A percentile compares a stretch with the other conserved stretches of the same genome.
Conservation (phyloP, 2,329 filamentous ascomycete genomes). For the Penicillium verrucosum region DNA sequence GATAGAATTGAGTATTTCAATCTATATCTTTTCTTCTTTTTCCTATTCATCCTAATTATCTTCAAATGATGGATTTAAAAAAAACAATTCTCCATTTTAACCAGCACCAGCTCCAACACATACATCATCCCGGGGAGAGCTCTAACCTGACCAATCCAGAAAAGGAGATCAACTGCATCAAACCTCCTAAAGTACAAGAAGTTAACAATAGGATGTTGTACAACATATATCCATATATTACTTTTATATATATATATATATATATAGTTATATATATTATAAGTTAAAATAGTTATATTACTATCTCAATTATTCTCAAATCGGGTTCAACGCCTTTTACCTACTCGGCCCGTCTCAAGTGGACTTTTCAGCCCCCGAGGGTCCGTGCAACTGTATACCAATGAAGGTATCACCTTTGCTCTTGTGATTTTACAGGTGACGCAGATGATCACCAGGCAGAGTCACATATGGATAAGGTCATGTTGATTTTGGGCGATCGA, state of each 20-base stretch:
- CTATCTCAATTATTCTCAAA: background rate
- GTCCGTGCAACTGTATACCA: slow-evolving; percentile 17
- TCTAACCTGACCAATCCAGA: slow-evolving; percentile 17
- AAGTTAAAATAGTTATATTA: background rate
- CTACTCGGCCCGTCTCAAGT: background rate
- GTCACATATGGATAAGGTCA: background rate
- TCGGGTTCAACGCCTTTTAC: background rate
- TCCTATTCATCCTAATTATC: background rate
- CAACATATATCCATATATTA: background rate
- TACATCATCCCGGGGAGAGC: slow-evolving; percentile 15
- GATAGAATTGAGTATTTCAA: background rate
- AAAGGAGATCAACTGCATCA: slow-evolving; percentile 3
- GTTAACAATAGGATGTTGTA: background rate
- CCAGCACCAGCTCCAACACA: background rate
- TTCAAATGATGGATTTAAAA: background rate
- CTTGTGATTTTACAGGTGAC: slow-evolving; percentile 16
- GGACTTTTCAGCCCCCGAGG: background rate
- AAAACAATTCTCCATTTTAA: background rate
- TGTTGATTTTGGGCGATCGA: background rate
- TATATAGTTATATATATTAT: no score
- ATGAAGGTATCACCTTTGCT: slow-evolving; percentile 7
- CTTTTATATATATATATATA: no score
- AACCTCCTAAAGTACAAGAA: background rate
- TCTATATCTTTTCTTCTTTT: background rate
- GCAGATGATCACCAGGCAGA: slow-evolving; percentile 22